These are phyloP conservation scores for Pseudocercospora crystallina DNA, from an alignment of 2,329 filamentous ascomycete species.

Conservation along the genomic window DNA sequence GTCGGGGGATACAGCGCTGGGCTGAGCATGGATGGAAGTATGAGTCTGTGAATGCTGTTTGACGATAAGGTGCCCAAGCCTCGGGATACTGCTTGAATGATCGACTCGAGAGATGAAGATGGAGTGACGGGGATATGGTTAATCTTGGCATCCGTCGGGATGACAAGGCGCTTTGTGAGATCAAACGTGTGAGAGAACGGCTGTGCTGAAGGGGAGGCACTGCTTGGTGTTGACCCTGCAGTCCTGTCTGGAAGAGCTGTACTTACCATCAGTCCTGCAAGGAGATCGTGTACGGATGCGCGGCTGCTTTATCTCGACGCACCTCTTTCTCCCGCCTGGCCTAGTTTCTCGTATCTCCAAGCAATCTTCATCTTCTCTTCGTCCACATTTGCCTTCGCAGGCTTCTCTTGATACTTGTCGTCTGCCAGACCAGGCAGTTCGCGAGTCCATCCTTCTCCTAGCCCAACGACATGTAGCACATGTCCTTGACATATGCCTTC, in stretches of 20 bases:
- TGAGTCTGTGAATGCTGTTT: constrained; percentile 70
- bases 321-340: constrained; percentile 69
- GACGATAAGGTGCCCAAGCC: constrained; percentile 59
- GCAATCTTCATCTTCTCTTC: constrained; percentile 95
- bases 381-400: constrained; percentile 40
- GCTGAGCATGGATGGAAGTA: constrained; percentile 82
- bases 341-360: constrained; percentile 89
- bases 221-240: constrained; percentile 9
- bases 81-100: constrained; percentile 60
- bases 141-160: constrained; percentile 42
- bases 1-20: constrained; percentile 77
- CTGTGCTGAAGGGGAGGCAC: constrained; percentile 9
- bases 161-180: constrained; percentile 49
- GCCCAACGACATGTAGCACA: constrained; percentile 78
- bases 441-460: constrained; percentile 75
- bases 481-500: constrained; percentile 93
- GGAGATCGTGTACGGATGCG: constrained; percentile 4
- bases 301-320: constrained; percentile 35
- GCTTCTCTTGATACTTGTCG: constrained; percentile 40
- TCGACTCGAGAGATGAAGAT: constrained; percentile 64
- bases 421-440: constrained; percentile 73
- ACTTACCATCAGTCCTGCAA: constrained; percentile 26
- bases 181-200: constrained; percentile 56
- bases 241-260: constrained; percentile 32
- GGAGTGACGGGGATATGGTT: constrained; percentile 59